These are phyloP conservation scores for Endogone sp. DNA, from an alignment of 192 early-diverging fungal species.

Conservation along the genomic window DNA sequence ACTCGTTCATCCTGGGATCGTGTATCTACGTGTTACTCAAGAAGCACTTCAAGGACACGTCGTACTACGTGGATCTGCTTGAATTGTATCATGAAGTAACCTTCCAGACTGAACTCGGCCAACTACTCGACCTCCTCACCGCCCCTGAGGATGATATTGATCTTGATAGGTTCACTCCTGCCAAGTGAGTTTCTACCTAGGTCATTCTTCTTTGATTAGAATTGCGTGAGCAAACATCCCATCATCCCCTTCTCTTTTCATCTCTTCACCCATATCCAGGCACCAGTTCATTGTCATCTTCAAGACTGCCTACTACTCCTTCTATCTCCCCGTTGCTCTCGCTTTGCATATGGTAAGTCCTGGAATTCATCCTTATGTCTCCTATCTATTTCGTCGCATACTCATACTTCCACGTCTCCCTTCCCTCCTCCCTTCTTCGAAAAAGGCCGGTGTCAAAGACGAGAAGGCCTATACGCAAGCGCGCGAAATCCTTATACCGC, in stretches of 20 bases:
- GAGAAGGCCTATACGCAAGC: constrained; percentile 79
- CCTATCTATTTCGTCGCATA: not conserved
- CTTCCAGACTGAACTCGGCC: constrained; percentile 97
- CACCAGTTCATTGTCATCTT: constrained; percentile 93
- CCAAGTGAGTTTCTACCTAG: constrained; percentile 78
- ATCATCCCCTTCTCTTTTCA: not conserved
- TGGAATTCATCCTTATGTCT: not conserved
- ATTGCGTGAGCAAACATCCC: not conserved
- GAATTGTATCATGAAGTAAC: constrained; percentile 94
- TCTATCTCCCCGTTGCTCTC: constrained; percentile 96
- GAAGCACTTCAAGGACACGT: constrained; percentile 84
- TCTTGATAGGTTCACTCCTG: constrained; percentile 84
- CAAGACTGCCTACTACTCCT: constrained; percentile 99
- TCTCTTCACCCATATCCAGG: constrained; percentile 20
- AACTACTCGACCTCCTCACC: constrained; percentile 97
- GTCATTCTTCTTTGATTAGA: no score
- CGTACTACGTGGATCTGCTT: constrained; percentile 88
- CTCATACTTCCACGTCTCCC: not conserved
- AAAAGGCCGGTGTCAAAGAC: constrained; percentile 78
- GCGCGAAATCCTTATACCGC: constrained; percentile 80
- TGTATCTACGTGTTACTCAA: constrained; percentile 92
- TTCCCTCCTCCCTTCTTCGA: not conserved
- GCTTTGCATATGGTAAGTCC: constrained; percentile 77
- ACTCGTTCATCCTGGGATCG: constrained; percentile 89
- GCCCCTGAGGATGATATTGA: constrained; percentile 96